Conservation (phyloP, 345 rosid genomes). For the Salix arbutifolia region DNA sequence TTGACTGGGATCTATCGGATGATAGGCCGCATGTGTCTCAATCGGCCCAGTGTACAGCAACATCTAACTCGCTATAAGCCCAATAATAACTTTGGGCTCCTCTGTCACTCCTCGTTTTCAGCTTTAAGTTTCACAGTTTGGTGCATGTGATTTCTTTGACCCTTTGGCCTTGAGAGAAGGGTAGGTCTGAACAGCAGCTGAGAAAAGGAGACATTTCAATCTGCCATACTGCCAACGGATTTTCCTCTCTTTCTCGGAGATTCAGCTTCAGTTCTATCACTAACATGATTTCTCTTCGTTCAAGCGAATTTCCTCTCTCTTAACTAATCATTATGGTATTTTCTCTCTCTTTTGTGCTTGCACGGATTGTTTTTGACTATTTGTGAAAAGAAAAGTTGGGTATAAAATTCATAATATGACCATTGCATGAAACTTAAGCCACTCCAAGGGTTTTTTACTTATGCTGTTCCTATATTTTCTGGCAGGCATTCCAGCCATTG, state of each 20-base stretch:
- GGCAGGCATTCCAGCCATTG: slow-evolving; percentile 15
- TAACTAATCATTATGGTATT: slow-evolving; percentile 16
- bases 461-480: background rate
- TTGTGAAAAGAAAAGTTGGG: background rate
- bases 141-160: background rate
- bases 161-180: background rate
- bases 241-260: background rate
- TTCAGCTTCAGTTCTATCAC: background rate
- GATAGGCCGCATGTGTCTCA: background rate
- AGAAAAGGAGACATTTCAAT: background rate
- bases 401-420: background rate
- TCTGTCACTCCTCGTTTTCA: background rate
- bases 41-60: slow-evolving; percentile 1
- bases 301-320: background rate
- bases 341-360: background rate
- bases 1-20: background rate
- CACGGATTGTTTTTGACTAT: too few species aligned
- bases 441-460: background rate
- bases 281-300: background rate
- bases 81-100: background rate
- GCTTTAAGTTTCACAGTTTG: background rate
- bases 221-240: background rate
- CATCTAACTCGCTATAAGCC: background rate
- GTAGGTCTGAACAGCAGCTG: slow-evolving; percentile 28
- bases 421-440: background rate